Evolutionary conservation across 225 moss, liverwort and hornwort genomes (phyloP).

Genomic region (Neckera pumila): DNA sequence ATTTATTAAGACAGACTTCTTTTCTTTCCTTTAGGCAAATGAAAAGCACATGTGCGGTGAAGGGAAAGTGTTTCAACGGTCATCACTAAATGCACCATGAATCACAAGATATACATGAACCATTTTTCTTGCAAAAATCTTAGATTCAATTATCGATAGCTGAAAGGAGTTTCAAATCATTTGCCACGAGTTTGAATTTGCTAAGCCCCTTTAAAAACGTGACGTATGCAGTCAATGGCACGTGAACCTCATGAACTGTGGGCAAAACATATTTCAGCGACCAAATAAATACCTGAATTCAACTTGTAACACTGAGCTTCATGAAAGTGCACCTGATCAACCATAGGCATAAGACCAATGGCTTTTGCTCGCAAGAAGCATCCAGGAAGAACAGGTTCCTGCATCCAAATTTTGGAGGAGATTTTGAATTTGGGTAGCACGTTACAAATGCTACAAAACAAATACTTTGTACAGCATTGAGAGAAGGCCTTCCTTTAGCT

Average conservation of each 20-base stretch:
- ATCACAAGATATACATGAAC: neutral
- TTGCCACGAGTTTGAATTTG: neutral
- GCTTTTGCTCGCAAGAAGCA: constrained; percentile 80
- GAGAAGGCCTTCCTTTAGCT: neutral
- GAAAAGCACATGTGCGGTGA: neutral
- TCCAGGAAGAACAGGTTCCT: constrained; percentile 78
- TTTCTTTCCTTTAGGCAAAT: neutral
- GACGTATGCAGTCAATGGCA: neutral
- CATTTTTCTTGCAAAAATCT: neutral
- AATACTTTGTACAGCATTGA: neutral
- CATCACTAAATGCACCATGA: neutral
- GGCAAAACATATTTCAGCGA: neutral
- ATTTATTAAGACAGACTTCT: neutral
- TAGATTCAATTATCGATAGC: neutral
- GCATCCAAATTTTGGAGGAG: neutral
- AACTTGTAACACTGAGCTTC: neutral
- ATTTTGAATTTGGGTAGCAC: neutral
- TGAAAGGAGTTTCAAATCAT: neutral
- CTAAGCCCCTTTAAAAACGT: neutral
- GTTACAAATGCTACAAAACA: neutral
- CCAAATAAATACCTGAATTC: neutral
- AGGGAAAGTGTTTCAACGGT: neutral
- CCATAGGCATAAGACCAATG: constrained; percentile 83
- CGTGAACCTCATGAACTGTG: neutral
- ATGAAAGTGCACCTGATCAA: constrained; percentile 52